phyloP scores from a whole-genome alignment of 1,139 yeast species.

The Taiozyma sp. region DNA sequence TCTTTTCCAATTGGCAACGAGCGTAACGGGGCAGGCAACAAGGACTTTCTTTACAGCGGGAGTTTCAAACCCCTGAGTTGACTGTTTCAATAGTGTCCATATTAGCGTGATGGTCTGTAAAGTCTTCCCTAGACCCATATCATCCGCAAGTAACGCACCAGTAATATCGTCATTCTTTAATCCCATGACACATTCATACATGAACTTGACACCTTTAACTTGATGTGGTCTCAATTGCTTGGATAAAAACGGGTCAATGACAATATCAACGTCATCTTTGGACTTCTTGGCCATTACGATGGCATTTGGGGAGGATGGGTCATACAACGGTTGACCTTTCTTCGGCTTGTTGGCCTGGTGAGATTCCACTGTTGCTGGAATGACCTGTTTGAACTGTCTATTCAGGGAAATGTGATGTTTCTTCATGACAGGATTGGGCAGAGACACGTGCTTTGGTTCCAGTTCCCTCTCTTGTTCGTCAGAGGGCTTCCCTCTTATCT shows the following conservation, averaged over 20 bases:
- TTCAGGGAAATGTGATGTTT: slow-evolving; percentile 2
- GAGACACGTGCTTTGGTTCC: background rate
- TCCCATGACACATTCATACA: slow-evolving; percentile 82
- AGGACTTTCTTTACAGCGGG: slow-evolving; percentile 53
- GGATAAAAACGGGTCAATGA: slow-evolving; percentile 62
- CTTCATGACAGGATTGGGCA: background rate
- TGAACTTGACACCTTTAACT: slow-evolving; percentile 70
- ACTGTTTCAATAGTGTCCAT: slow-evolving; percentile 79
- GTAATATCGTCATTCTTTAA: slow-evolving; percentile 39
- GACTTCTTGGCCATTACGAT: slow-evolving; percentile 39
- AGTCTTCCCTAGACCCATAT: slow-evolving; percentile 97
- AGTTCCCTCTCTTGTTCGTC: background rate
- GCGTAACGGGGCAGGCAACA: slow-evolving; percentile 88
- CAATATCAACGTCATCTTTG: slow-evolving; percentile 45
- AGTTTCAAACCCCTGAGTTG: slow-evolving; percentile 38
- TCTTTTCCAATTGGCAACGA: slow-evolving; percentile 80
- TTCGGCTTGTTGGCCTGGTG: slow-evolving; percentile 3
- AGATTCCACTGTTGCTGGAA: slow-evolving; percentile 7
- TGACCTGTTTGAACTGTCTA: slow-evolving; percentile 18
- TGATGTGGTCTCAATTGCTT: slow-evolving; percentile 73
- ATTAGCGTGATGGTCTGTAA: slow-evolving; percentile 76
- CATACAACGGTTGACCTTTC: slow-evolving; percentile 33
- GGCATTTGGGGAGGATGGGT: slow-evolving; percentile 35
- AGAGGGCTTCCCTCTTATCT: slow-evolving; percentile 5
- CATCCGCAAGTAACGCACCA: slow-evolving; percentile 91